phyloP scores from a whole-genome alignment of 306 rosid species.

The Herpetospermum pedunculosum region DNA sequence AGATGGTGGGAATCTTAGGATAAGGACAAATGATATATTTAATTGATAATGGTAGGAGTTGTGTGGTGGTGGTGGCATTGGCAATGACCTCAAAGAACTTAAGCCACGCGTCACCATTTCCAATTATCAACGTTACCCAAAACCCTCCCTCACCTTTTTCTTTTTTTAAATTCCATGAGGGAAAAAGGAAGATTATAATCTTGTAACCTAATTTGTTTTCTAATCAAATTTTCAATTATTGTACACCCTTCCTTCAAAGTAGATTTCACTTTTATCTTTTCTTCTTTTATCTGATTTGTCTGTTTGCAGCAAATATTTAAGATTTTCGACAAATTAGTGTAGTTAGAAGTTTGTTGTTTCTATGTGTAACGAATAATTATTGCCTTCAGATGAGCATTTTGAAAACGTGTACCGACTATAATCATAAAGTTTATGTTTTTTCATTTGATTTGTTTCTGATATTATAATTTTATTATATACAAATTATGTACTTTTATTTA shows the following conservation, averaged over 20 bases:
- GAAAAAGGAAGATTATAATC: neutral
- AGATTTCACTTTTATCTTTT: too few relatives aligned
- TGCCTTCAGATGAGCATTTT: too few relatives aligned
- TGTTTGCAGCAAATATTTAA: too few relatives aligned
- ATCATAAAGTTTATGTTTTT: too few relatives aligned
- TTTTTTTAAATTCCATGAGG: neutral
- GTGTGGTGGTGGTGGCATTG: neutral
- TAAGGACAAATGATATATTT: neutral
- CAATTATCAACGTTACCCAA: neutral
- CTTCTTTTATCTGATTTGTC: too few relatives aligned
- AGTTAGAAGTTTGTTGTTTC: too few relatives aligned
- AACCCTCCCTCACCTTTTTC: neutral
- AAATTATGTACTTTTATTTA: too few relatives aligned
- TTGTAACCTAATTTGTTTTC: neutral
- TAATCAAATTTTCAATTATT: neutral
- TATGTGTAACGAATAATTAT: too few relatives aligned
- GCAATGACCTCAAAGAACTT: neutral
- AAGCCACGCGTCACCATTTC: neutral
- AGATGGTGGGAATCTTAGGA: neutral
- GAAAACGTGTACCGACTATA: too few relatives aligned
- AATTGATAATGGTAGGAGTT: neutral
- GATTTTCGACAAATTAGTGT: too few relatives aligned
- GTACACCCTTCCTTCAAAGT: neutral
- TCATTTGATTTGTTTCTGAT: too few relatives aligned
- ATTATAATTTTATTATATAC: too few relatives aligned